Base-by-base conservation (phyloP, 2,329 filamentous ascomycete species). In the Monosporascus sp. region DNA sequence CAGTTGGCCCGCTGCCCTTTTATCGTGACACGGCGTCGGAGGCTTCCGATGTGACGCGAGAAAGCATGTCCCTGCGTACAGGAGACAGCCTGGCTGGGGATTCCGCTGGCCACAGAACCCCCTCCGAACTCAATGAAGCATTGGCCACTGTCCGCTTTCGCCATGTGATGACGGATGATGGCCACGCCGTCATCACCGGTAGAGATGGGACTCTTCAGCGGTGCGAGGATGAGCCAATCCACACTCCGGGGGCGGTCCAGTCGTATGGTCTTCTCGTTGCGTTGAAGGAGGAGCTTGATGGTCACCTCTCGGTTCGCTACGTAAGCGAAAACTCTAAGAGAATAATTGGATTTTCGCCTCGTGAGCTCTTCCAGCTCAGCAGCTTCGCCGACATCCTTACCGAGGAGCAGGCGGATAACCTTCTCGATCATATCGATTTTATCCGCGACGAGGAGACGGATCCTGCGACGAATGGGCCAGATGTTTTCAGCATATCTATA, bases 201-300 rank as follows among this genome's bases (percentile, higher is more conserved):
- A 80, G 87, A 52, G 85, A 90, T 51, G 86, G 84, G 2, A 82
- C 79, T 1, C 72, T 94, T 45, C 88, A 95, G 65, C 81, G 84
- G 50, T 96, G 91, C 65, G 91, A 96, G 68, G 91, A 96, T 63
- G 91, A 96, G 63, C 91, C 91, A 0, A 96, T 96, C 26, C 90
- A 93, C 59, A 87, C 91, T 1, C 91, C 91, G 1, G 91, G 91
- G 37, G 88, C 89, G 1, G 73, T 92, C 1, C 91, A 96, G 67
- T 78, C 82, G 1, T 96, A 96, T 61, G 91, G 91, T 1, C 76
- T 89, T 4, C 74, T 96, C 24, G 63, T 96, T 35, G 90, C 86
- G 0, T 69, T 96, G 20, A 81, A 85, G 51, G 88, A 92, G 66
- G 84, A 89, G 51, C 66, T 72, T 0, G 85, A 88, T 38, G 87